Evolutionary conservation across 176 grass and related monocot species (phyloP), one percentile per base, ranked within the genome.

Genomic region (Zoysia japonica): DNA sequence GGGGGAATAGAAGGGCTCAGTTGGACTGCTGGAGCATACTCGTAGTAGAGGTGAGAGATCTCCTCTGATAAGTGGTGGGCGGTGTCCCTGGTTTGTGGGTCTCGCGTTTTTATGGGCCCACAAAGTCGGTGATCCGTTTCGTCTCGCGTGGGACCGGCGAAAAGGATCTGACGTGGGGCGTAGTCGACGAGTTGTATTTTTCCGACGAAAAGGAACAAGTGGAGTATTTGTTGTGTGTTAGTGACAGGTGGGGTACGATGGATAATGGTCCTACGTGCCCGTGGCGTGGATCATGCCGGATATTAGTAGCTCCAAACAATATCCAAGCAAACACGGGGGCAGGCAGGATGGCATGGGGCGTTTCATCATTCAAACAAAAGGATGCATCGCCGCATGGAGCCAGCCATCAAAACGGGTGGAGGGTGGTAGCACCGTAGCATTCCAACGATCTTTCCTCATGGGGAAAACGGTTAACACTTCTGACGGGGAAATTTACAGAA

Each of bases 61-160:
- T 64, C 71, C 65, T 39, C n/a, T 77, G 82, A 85, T 81, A 85
- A 85, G 14, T 66, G 17, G 82, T 46, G 70, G 56, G 57, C 65
- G 70, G 76, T 69, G 48, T 84, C 55, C 35, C 82, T 80, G 81
- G 47, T 77, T 0, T 84, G 82, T 88, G 87, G 77, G 76, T 70
- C 87, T 43, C 15, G 4, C 9, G 16, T 48, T 28, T 69, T 0
- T 6, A 41, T 41, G 86, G 85, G 63, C 2, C 76, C 76, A 39
- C 0, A 0, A 7, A 39, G 81, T 84, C 81, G 63, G 76, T 41
- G 68, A 37, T 64, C 55, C 39, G 12, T 13, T 65, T 11, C 61
- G 2, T 46, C 35, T 14, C 0, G 47, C 11, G 87, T 84, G 64
- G 75, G 67, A 11, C 62, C 76, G 8, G 8, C 9, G 68, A 62